Evolutionary conservation across 2,329 filamentous ascomycete species (phyloP).

Genomic region (Fusarium burgessii): DNA sequence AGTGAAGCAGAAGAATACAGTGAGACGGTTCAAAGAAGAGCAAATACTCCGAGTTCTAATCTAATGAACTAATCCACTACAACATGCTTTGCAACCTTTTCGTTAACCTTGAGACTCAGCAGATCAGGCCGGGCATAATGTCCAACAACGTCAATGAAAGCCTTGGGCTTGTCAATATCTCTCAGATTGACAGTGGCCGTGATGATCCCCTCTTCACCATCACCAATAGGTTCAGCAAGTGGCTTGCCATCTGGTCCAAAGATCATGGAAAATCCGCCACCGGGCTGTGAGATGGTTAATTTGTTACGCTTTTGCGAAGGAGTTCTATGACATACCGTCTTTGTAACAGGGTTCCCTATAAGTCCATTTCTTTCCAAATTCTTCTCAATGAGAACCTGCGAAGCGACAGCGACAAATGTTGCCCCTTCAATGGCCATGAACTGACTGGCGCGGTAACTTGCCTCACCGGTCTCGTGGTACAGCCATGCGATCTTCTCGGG

Average conservation of each 20-base stretch:
- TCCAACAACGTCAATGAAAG: conserved; percentile 4
- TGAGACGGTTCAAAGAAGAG: too few relatives aligned
- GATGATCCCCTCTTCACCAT: not conserved
- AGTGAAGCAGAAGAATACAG: too few relatives aligned
- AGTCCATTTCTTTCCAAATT: not conserved
- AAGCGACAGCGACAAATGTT: not conserved
- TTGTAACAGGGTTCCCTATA: not conserved
- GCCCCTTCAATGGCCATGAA: conserved; percentile 4
- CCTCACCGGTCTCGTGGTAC: not conserved
- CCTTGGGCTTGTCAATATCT: not conserved
- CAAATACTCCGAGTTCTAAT: accelerated
- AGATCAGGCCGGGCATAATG: conserved; percentile 2
- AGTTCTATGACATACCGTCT: not conserved
- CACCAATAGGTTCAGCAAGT: not conserved
- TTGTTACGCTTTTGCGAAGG: too few relatives aligned
- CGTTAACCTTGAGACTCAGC: conserved; percentile 2
- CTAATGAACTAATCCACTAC: not conserved
- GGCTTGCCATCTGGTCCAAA: not conserved
- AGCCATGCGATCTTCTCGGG: not conserved
- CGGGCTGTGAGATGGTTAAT: not conserved
- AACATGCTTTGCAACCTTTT: conserved; percentile 3
- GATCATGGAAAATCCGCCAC: conserved; percentile 5
- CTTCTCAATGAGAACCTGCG: not conserved
- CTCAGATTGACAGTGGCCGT: not conserved
- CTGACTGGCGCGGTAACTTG: not conserved